Evolutionary conservation across 139 green algal species (phyloP), one percentile per base, ranked within the genome.

Genomic region (Picocystis salinarum): DNA sequence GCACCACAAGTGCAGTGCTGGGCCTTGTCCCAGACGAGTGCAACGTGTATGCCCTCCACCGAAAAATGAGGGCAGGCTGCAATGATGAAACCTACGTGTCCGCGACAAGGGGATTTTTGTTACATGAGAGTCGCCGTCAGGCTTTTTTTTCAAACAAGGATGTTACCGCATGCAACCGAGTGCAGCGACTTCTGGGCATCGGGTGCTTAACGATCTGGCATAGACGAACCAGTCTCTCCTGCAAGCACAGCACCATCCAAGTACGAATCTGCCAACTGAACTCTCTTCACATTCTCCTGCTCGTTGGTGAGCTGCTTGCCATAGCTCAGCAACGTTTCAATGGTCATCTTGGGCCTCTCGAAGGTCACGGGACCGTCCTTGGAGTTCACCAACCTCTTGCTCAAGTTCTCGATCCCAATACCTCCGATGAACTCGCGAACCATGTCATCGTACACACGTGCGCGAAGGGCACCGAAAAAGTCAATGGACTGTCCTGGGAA

Each of bases 401-500:
- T 73, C 15, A 97, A 66, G 65, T 84, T 79, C 58, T 94, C 79
- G 15, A 91, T 33, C 48, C 85, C 87, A 3, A 79, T 61, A 39
- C 70, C 39, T 4, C 24, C 28, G 36, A 95, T 72, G 41, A 80
- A 95, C 12, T 81, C 65, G 39, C 77, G 63, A 5, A 89, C 74
- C 54, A 48, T 15, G 19, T 48, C 41, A 49, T 94, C 84, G 46
- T 94, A 95, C n/a, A 93, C 71, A 27, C 82, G 77, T 10, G 84
- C 70, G 25, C 83, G 70, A 34, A 95, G 73, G 11, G 86, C 86
- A 20, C 88, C 88, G 64, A 96, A 98, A 76, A 98, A 98, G 44
- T 98, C 88, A 51, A 98, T 97, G 20, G 88, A 96, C 79, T 99
- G 88, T 45, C 81, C 80, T 20, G 89, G 85, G 88, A 96, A 99